Evolutionary conservation across 306 rosid genomes (phyloP).

Genomic region (Carpinus fangiana): DNA sequence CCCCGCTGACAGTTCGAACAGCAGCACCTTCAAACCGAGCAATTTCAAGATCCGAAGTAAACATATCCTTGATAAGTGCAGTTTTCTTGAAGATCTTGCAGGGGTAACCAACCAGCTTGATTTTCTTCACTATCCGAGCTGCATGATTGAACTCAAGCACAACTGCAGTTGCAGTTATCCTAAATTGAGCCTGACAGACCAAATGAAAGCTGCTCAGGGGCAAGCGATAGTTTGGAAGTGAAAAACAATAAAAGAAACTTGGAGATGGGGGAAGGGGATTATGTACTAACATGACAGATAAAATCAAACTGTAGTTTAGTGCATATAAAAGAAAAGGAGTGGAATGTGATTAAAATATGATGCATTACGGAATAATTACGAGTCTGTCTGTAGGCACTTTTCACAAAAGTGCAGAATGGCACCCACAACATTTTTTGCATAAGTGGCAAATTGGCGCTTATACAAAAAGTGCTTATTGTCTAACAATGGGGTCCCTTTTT

Average conservation of each 20-base stretch:
- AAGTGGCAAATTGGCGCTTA: not conserved
- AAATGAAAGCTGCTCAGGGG: constrained; percentile 28
- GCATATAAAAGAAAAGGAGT: not conserved
- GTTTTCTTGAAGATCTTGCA: constrained; percentile 95
- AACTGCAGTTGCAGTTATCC: constrained; percentile 89
- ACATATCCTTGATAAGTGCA: constrained; percentile 88
- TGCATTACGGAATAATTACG: not conserved
- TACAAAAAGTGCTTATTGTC: not conserved
- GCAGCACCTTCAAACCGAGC: constrained; percentile 97
- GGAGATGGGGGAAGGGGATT: not conserved
- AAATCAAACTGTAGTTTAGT: not conserved
- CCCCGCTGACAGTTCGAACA: constrained; percentile 85
- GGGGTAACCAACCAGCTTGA: constrained; percentile 89
- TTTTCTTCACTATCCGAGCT: constrained; percentile 74
- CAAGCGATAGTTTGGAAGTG: constrained; percentile 18
- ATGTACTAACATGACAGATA: not conserved
- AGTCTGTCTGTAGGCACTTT: not conserved
- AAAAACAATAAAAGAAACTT: not conserved
- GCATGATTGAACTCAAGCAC: constrained; percentile 89
- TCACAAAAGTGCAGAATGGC: not conserved
- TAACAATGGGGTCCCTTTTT: not conserved
- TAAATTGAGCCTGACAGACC: constrained; percentile 66
- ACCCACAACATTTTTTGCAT: not conserved
- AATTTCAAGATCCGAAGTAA: constrained; percentile 89
- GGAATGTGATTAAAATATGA: not conserved